Conservation (phyloP, 2,329 filamentous ascomycete genomes). For the Xylaria polymorpha region DNA sequence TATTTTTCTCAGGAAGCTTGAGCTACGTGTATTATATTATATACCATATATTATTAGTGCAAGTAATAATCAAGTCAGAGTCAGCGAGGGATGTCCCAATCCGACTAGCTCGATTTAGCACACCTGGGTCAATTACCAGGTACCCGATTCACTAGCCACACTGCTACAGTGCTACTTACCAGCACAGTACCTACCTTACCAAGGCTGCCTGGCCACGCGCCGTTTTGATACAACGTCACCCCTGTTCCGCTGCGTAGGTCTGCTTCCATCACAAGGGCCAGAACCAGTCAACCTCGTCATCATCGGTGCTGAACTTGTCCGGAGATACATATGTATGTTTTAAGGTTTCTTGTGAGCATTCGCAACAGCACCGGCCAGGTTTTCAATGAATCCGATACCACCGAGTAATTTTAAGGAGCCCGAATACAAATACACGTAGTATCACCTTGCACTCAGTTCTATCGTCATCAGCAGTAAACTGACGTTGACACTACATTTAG, state of each 20-base stretch:
- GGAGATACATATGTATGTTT: too few species aligned
- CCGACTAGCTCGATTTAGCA: neutral
- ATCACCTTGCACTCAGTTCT: neutral
- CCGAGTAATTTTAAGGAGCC: neutral
- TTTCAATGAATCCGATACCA: neutral
- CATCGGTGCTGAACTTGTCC: neutral
- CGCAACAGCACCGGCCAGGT: neutral
- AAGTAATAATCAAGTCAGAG: neutral
- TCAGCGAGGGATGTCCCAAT: neutral
- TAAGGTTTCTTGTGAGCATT: neutral
- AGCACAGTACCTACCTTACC: too few species aligned
- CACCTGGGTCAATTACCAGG: neutral
- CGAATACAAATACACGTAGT: neutral
- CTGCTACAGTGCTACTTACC: neutral
- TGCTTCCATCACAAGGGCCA: neutral
- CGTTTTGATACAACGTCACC: neutral
- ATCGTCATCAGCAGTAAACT: neutral
- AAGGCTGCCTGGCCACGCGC: neutral
- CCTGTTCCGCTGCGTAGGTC: neutral
- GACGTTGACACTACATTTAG: neutral
- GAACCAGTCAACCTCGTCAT: neutral
- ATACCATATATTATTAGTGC: neutral
- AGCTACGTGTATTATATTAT: neutral
- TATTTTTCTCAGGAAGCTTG: neutral
- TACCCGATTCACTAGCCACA: conserved; percentile 5